phyloP scores from a whole-genome alignment of 257 asterid species.

The Solanum verrucosum region DNA sequence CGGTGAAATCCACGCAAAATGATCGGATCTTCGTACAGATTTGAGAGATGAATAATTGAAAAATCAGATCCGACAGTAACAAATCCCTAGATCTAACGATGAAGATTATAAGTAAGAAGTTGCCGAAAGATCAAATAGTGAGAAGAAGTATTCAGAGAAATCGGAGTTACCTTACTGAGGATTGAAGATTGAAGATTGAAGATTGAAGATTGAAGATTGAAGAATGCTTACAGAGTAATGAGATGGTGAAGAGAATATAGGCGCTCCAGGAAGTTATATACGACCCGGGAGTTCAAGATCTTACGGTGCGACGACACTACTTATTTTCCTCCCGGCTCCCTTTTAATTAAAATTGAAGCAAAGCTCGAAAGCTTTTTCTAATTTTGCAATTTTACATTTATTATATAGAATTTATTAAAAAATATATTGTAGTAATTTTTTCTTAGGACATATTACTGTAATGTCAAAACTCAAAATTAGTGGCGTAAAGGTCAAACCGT shows the following conservation, averaged over 20 bases:
- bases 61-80: not conserved
- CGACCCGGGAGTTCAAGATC: not conserved
- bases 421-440: too few relatives aligned
- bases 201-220: not conserved
- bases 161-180: not conserved
- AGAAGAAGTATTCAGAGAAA: not conserved
- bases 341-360: not conserved
- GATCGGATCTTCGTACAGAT: not conserved
- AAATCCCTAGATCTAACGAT: slow-evolving; percentile 7
- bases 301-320: not conserved
- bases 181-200: not conserved
- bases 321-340: not conserved
- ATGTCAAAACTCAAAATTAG: not conserved
- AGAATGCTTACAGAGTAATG: not conserved
- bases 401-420: not conserved
- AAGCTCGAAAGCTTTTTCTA: not conserved
- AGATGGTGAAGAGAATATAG: not conserved
- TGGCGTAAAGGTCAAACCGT: not conserved
- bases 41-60: not conserved
- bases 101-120: not conserved
- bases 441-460: not conserved
- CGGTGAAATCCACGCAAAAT: not conserved
- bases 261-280: not conserved
- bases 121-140: not conserved
- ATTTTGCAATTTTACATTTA: not conserved